Evolutionary conservation across 1,284 basidiomycete species (phyloP), one percentile per base, ranked within the genome.

Genomic region (Afroboletus lepidellus): DNA sequence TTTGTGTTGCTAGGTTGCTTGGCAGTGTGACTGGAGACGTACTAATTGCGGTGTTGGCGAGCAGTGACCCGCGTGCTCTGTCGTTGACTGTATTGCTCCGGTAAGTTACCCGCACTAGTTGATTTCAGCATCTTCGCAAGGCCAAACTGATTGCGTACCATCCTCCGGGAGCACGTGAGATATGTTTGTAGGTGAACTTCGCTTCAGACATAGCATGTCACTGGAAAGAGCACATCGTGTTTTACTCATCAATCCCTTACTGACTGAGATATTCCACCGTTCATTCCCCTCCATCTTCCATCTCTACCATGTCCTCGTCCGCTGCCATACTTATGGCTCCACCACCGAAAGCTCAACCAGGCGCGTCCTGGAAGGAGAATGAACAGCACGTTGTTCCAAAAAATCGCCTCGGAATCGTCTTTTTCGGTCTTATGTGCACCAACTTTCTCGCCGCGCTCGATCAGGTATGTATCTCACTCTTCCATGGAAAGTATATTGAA

Each of bases 381-480:
- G 83, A 84, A 54, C 69, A 73, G 7, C 80, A 84, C 46, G 63
- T 76, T 11, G 59, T 83, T 2, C 83, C 82, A 5, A 72, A 81
- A 53, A 83, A 83, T 63, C 73, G 74, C 15, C 65, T 86, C 23
- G 57, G 69, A 15, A 66, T 85, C 12, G 81, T 85, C 5, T 80
- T 82, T 51, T 60, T 71, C 36, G 81, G 79, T n/a, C 65, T 85
- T 33, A 81, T 82, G 74, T 69, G 75, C 33, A 70, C 70, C 24
- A 70, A 77, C 8, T 85, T 87, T 59, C 67, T 87, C 32, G 80
- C 79, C 16, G 79, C 81, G 11, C 71, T 83, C 44, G 81, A 84
- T 60, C 81, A 84, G 69, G 81, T 79, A 52, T 48, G 60, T 60
- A 20, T 23, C 8, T 36, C 11, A 3, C 20, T 8, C 25, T 25